These are phyloP conservation scores for Sporothrix pseudoabietina DNA, from an alignment of 2,329 filamentous ascomycete species.

Conservation along the genomic window DNA sequence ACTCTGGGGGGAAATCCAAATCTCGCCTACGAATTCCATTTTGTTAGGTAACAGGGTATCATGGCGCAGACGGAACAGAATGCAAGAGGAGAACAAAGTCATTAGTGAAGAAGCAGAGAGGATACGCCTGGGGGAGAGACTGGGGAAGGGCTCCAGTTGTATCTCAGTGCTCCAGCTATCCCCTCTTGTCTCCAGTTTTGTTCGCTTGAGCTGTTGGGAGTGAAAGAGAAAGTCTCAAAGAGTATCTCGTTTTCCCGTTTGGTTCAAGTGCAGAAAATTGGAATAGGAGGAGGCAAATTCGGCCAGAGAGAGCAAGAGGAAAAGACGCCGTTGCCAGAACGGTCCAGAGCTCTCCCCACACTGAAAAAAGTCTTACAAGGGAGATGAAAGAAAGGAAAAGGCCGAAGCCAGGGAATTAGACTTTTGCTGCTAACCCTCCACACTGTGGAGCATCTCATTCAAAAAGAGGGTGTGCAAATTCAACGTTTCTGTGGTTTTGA, in stretches of 20 bases:
- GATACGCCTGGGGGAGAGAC: background rate
- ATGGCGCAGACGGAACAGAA: background rate
- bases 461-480: background rate
- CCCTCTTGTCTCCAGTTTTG: background rate
- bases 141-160: background rate
- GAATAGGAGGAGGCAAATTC: background rate
- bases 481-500: background rate
- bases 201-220: background rate
- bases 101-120: background rate
- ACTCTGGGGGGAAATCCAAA: background rate
- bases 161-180: background rate
- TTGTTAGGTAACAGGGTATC: constrained; percentile 21
- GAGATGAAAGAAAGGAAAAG: background rate
- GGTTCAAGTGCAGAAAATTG: constrained; percentile 2
- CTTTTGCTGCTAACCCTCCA: background rate
- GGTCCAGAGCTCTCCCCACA: constrained; percentile 13
- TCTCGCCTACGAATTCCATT: background rate
- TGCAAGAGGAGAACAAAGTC: background rate
- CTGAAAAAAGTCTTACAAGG: background rate
- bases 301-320: background rate
- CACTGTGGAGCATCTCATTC: background rate
- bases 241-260: constrained; percentile 11
- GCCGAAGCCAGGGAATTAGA: background rate
- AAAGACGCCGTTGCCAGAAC: background rate
- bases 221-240: no score